phyloP scores from a whole-genome alignment of 169 alveolate genomes.

The Plasmodium vinckei region DNA sequence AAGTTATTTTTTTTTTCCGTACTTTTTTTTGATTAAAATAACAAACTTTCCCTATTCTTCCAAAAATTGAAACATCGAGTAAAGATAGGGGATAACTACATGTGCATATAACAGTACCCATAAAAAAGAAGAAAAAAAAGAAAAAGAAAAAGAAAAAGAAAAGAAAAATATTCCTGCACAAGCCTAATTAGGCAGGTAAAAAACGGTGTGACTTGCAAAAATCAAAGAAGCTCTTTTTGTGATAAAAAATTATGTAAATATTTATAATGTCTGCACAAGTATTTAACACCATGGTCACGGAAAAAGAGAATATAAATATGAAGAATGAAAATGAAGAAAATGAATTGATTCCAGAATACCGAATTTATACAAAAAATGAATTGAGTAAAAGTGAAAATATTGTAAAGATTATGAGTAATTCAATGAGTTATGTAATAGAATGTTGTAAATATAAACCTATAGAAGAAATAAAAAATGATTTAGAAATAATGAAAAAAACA shows the following conservation, averaged over 20 bases:
- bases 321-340: neutral
- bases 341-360: neutral
- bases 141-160: neutral
- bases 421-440: constrained; percentile 45
- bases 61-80: no score
- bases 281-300: no score
- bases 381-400: constrained; percentile 32
- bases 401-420: constrained; percentile 12
- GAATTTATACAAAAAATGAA: constrained; percentile 2
- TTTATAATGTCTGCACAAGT: no score
- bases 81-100: no score
- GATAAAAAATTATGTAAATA: no score
- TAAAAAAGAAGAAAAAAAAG: neutral
- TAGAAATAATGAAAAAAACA: constrained; percentile 42
- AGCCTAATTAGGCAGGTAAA: no score
- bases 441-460: constrained; percentile 31
- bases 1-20: no score
- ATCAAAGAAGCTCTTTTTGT: no score
- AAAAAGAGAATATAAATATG: constrained; percentile 3
- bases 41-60: no score
- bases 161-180: neutral
- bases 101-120: neutral
- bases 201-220: neutral
- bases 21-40: no score
- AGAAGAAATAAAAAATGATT: constrained; percentile 38